Evolutionary conservation across 208 protist genomes (phyloP), one percentile per base, ranked within the genome.

Genomic region (Acanthamoeba royreba): DNA sequence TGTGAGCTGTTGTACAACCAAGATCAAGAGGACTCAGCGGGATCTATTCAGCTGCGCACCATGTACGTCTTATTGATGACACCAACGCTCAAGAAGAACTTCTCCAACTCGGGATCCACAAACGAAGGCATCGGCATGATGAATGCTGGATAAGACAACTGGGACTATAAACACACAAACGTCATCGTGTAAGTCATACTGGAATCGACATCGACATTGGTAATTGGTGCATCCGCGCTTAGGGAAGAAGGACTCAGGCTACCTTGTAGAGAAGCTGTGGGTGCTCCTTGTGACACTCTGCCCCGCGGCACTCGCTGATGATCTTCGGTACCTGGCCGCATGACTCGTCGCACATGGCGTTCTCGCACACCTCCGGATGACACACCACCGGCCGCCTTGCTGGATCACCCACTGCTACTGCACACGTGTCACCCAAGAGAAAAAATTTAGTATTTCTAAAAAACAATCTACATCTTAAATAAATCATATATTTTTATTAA

Each of bases 321-420:
- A 83, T 52, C 43, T 83, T 83, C 42, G 72, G 72, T 43, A n/a
- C 35, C 42, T 83, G 72, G 8, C 72, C 72, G 42, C 72, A 83
- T 4, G 72, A 38, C 72, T 83, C 72, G 42, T 83, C 72, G 72
- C 72, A 83, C 72, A 52, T 46, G 72, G 42, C n/a, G n/a, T n/a
- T 43, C 42, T 83, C 72, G 72, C 72, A 83, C 72, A 83, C 72
- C 72, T 83, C 72, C 42, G 72, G 72, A 31, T 83, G 72, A n/a
- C 72, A 83, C 72, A 52, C 72, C 42, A 83, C 72, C 42, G 72
- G 72, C 72, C n/a, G 35, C 13, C 72, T 15, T 43, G n/a, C n/a
- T n/a, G n/a, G n/a, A n/a, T n/a, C n/a, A n/a, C n/a, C n/a, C n/a
- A n/a, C n/a, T n/a, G n/a, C n/a, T n/a, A n/a, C n/a, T n/a, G n/a